Evolutionary conservation across 2,329 filamentous ascomycete species (phyloP).

Genomic region (Diplocarpon rosae): DNA sequence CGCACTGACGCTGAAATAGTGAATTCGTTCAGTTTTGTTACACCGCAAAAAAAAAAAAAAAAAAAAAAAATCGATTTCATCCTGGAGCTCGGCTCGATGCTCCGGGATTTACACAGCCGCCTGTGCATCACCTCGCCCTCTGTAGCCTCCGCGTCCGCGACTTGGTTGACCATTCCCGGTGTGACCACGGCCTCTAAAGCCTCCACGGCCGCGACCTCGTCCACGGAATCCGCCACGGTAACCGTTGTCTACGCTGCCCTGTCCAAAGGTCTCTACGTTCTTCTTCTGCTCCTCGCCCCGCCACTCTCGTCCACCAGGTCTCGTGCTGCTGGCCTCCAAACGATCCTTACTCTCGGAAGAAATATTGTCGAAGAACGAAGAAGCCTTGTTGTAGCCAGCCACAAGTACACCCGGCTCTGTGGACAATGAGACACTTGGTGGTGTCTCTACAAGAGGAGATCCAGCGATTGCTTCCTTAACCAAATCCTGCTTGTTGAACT

Average conservation of each 20-base stretch:
- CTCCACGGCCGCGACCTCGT: conserved; percentile 49
- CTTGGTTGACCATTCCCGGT: conserved; percentile 11
- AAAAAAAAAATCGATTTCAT: conserved; percentile 15
- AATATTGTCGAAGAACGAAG: conserved; percentile 97
- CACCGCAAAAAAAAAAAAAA: conserved; percentile 18
- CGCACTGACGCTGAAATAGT: conserved; percentile 12
- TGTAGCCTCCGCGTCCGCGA: conserved; percentile 22
- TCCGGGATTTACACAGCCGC: conserved; percentile 15
- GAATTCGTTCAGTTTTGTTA: conserved; percentile 22
- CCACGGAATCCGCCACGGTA: conserved; percentile 65
- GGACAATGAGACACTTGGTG: conserved; percentile 31
- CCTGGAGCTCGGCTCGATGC: conserved; percentile 5
- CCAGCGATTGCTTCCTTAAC: conserved; percentile 81
- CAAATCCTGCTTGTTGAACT: conserved; percentile 76
- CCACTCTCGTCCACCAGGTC: conserved; percentile 75
- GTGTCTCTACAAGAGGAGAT: conserved; percentile 49
- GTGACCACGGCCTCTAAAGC: conserved; percentile 23
- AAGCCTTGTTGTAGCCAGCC: conserved; percentile 71
- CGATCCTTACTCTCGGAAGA: conserved; percentile 88
- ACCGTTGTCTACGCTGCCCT: conserved; percentile 81
- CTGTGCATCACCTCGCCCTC: conserved; percentile 22
- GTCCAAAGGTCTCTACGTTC: conserved; percentile 96
- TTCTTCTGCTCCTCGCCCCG: conserved; percentile 85
- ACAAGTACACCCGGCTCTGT: conserved; percentile 35
- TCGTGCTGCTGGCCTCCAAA: conserved; percentile 56